phyloP scores from a whole-genome alignment of 2,329 filamentous ascomycete genomes.

The Arthrobotrys pseudoclavata region DNA sequence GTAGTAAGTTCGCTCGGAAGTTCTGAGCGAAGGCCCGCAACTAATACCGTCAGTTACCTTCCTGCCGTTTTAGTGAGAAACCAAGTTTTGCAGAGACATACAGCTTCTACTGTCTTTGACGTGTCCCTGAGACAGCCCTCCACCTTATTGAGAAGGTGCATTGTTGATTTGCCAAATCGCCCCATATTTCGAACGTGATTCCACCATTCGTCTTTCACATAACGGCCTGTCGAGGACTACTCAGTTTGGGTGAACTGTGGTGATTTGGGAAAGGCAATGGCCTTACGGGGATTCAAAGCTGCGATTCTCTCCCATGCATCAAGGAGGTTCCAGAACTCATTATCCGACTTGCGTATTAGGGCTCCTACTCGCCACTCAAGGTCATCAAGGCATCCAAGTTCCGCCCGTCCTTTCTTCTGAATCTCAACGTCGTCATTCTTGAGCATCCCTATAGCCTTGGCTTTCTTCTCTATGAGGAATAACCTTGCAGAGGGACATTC shows the following conservation, averaged over 20 bases:
- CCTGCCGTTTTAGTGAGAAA: neutral
- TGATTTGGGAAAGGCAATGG: no score
- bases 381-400: slow-evolving; percentile 18
- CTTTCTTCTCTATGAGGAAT: neutral
- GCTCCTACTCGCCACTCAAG: slow-evolving; percentile 2
- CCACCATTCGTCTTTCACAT: slow-evolving; percentile 16
- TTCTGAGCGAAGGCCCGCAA: neutral
- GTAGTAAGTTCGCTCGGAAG: neutral
- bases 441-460: neutral
- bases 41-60: neutral
- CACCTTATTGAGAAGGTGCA: neutral
- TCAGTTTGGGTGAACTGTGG: neutral
- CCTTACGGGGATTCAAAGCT: neutral
- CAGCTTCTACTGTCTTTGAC: neutral
- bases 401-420: neutral
- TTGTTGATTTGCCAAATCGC: neutral
- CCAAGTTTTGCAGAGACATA: neutral
- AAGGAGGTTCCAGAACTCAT: slow-evolving; percentile 5
- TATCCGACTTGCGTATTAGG: neutral
- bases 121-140: slow-evolving; percentile 4
- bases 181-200: neutral
- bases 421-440: neutral
- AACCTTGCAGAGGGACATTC: neutral
- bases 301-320: neutral
- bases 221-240: neutral